phyloP scores from a whole-genome alignment of 768 basidiomycete genomes.

The Paxillus involutus region DNA sequence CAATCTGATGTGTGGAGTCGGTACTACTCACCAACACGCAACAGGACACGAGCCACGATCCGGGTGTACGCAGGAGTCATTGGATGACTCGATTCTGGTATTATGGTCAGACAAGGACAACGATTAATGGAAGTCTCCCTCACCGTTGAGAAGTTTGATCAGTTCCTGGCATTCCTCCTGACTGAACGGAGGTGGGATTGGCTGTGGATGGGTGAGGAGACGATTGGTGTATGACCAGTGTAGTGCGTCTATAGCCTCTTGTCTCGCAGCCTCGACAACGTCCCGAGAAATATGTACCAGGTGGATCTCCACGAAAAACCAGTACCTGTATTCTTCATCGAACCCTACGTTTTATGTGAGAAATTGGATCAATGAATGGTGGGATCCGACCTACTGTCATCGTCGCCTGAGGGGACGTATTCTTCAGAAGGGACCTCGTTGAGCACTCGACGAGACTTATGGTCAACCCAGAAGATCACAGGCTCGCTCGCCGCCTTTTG shows the following conservation, averaged over 20 bases:
- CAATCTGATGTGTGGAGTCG: background rate
- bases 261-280: constrained; percentile 53
- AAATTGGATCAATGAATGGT: background rate
- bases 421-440: constrained; percentile 41
- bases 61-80: constrained; percentile 51
- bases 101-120: background rate
- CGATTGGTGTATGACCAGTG: constrained; percentile 85
- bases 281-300: constrained; percentile 62
- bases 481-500: constrained; percentile 27
- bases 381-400: constrained; percentile 39
- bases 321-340: constrained; percentile 78
- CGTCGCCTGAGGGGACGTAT: constrained; percentile 25
- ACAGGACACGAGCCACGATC: constrained; percentile 64
- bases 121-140: background rate
- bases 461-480: constrained; percentile 64
- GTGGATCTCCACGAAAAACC: constrained; percentile 78
- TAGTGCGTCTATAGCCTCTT: constrained; percentile 72
- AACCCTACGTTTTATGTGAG: constrained; percentile 44
- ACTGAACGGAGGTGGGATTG: constrained; percentile 64
- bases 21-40: constrained; percentile 58
- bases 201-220: constrained; percentile 58
- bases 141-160: constrained; percentile 51
- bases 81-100: constrained; percentile 19
- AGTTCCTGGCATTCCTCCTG: constrained; percentile 80
- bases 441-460: constrained; percentile 53